Conservation (phyloP, 306 rosid species). For the Fragaria ananassa region DNA sequence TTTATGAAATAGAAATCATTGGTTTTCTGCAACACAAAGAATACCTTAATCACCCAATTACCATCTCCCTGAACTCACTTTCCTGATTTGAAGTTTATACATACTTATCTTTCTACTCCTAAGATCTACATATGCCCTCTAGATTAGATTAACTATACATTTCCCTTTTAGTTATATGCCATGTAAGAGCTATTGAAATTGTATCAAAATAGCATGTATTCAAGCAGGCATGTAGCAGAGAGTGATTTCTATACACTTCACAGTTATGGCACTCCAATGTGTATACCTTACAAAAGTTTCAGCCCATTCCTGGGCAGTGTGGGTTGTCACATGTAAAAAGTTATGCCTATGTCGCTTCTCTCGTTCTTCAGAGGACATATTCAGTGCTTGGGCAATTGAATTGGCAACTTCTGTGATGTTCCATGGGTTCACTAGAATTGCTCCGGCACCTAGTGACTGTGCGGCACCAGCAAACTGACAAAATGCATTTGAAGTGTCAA, state of each 20-base stretch:
- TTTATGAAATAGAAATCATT: not conserved
- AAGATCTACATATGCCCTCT: not conserved
- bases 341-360: constrained; percentile 83
- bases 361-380: constrained; percentile 67
- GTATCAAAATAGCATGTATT: not conserved
- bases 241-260: not conserved
- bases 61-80: not conserved
- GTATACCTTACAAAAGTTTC: constrained; percentile 89
- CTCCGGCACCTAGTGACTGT: constrained; percentile 97
- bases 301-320: constrained; percentile 99
- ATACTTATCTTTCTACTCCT: not conserved
- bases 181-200: not conserved
- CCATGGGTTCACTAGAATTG: constrained; percentile 93
- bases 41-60: not conserved
- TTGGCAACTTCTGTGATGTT: constrained; percentile 81
- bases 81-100: not conserved
- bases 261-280: not conserved
- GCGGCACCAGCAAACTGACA: constrained; percentile 99
- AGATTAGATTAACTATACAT: not conserved
- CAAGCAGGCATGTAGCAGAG: not conserved
- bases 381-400: constrained; percentile 70
- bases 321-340: constrained; percentile 68
- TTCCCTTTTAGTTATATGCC: not conserved
- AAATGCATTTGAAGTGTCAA: constrained; percentile 19
- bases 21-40: not conserved